Evolutionary conservation across 805 yeast genomes (phyloP).

Genomic region (Candida methanosorbosa): DNA sequence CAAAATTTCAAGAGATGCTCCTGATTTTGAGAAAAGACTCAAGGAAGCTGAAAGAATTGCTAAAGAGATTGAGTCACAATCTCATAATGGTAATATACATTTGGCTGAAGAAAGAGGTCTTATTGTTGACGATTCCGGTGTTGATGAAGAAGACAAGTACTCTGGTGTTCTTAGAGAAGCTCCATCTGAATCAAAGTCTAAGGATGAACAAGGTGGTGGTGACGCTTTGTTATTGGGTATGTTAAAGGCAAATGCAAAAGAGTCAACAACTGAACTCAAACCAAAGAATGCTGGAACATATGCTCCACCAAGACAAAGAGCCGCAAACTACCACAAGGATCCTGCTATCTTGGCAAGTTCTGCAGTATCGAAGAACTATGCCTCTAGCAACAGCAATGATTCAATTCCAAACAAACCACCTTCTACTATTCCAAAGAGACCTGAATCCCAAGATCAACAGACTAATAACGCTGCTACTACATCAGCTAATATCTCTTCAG

Average conservation of each 20-base stretch:
- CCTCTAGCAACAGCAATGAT: not conserved
- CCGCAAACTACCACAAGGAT: constrained; percentile 43
- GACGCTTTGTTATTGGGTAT: constrained; percentile 20
- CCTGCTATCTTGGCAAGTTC: constrained; percentile 60
- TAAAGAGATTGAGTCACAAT: constrained; percentile 67
- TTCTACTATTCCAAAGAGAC: constrained; percentile 5
- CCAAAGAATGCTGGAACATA: constrained; percentile 31
- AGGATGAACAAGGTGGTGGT: constrained; percentile 6
- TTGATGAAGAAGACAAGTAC: constrained; percentile 94
- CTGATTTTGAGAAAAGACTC: constrained; percentile 59
- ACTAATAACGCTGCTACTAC: not conserved
- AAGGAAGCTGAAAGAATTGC: constrained; percentile 74
- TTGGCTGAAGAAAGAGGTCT: constrained; percentile 88
- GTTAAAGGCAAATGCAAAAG: constrained; percentile 14
- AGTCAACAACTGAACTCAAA: constrained; percentile 13
- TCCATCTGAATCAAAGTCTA: constrained; percentile 5
- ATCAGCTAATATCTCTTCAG: not conserved
- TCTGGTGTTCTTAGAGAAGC: constrained; percentile 79
- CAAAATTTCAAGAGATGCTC: constrained; percentile 55
- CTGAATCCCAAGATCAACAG: constrained; percentile 1
- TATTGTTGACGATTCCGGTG: constrained; percentile 67
- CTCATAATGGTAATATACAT: constrained; percentile 61
- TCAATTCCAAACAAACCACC: not conserved
- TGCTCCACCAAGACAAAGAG: constrained; percentile 50
- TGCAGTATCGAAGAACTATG: constrained; percentile 15